Conservation (phyloP, 1,284 basidiomycete species). For the Cutaneotrichosporon curvatum region DNA sequence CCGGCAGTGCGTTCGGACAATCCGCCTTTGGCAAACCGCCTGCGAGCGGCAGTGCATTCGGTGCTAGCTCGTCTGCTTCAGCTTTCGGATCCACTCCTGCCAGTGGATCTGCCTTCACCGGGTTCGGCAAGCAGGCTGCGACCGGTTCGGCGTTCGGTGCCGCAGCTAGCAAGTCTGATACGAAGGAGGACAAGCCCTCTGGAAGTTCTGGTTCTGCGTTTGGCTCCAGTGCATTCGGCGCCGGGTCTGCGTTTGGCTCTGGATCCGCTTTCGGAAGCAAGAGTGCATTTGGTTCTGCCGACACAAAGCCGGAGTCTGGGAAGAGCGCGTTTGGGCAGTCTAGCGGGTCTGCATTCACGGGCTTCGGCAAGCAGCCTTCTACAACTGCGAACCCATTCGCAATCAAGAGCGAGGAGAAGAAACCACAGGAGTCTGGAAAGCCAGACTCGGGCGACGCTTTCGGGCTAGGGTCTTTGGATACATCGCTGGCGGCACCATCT, state of each 20-base stretch:
- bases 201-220: constrained; percentile 15
- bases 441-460: constrained; percentile 24
- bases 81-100: neutral
- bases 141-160: neutral
- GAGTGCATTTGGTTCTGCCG: neutral
- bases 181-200: too few species aligned
- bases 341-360: constrained; percentile 11
- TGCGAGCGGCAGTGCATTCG: neutral
- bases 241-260: constrained; percentile 8
- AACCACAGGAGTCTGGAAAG: neutral
- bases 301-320: neutral
- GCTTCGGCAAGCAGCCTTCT: constrained; percentile 16
- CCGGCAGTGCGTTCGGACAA: neutral
- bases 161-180: too few species aligned
- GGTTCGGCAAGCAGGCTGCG: neutral
- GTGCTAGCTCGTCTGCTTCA: neutral
- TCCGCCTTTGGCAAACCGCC: too few species aligned
- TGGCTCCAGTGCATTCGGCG: constrained; percentile 1
- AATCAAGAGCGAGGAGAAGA: neutral
- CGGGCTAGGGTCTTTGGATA: constrained; percentile 32
- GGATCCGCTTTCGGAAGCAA: constrained; percentile 9
- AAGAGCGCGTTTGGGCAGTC: constrained; percentile 14
- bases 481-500: constrained; percentile 15
- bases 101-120: neutral
- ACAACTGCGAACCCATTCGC: neutral